phyloP scores from a whole-genome alignment of 257 asterid species.

The Solanum bukasovii region DNA sequence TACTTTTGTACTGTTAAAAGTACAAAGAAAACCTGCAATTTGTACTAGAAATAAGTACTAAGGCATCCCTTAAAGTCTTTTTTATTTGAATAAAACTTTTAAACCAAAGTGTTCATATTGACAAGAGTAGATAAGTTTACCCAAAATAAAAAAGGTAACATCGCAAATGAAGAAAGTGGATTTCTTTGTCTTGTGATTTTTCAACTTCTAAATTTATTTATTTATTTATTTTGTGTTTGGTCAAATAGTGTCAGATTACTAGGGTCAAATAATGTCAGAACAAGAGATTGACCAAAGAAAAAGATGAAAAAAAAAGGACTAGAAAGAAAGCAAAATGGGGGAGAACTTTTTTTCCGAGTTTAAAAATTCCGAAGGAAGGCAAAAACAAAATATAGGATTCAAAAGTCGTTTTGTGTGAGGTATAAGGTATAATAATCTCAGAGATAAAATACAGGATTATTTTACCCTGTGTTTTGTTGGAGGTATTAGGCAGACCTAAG shows the following conservation, averaged over 20 bases:
- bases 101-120: background rate
- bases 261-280: conserved; percentile 18
- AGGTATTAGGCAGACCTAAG: no score
- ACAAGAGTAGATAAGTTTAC: background rate
- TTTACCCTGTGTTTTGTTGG: no score
- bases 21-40: background rate
- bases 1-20: background rate
- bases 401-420: no score
- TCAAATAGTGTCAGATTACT: conserved; percentile 34
- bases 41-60: background rate
- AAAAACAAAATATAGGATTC: background rate
- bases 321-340: conserved; percentile 23
- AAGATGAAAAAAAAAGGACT: background rate
- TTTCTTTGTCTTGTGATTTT: background rate
- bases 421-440: no score
- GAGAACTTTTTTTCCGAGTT: background rate
- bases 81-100: background rate
- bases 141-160: background rate
- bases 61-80: background rate
- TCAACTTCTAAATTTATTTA: background rate
- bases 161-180: background rate
- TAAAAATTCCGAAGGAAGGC: background rate
- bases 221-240: background rate
- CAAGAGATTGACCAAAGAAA: conserved; percentile 29
- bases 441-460: no score